phyloP scores from a whole-genome alignment of 2,329 filamentous ascomycete species.

The Mollisia scopiformis region DNA sequence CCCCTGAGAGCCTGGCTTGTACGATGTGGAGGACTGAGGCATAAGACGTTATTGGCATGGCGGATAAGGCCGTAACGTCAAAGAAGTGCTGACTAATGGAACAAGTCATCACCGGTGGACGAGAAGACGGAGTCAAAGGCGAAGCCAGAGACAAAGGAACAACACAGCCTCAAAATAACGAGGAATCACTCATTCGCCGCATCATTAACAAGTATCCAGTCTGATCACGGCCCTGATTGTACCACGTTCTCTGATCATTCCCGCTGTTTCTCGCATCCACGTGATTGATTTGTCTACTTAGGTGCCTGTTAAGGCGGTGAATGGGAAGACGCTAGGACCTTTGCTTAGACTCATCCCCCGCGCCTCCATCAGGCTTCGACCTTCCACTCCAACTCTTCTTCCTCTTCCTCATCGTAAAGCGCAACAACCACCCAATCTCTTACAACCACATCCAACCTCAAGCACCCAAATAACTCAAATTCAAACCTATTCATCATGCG shows the following conservation, averaged over 20 bases:
- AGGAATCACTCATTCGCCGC: not conserved
- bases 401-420: constrained; percentile 13
- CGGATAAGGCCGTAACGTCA: too few relatives aligned
- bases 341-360: constrained; percentile 8
- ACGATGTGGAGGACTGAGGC: not conserved
- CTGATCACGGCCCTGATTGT: not conserved
- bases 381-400: constrained; percentile 4
- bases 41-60: not conserved
- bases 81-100: too few relatives aligned
- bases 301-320: too few relatives aligned
- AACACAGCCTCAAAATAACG: not conserved
- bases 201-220: not conserved
- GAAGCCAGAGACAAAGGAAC: too few relatives aligned
- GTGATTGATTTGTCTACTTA: not conserved
- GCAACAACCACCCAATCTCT: constrained; percentile 10
- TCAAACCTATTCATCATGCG: constrained; percentile 70
- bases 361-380: not conserved
- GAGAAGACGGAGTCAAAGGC: too few relatives aligned
- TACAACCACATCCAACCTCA: not conserved
- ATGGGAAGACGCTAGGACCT: too few relatives aligned
- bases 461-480: constrained; percentile 11
- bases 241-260: not conserved
- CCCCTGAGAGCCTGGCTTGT: too few relatives aligned
- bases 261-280: not conserved
- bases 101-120: too few relatives aligned